Evolutionary conservation across 305 asterid species (phyloP).

Genomic region (Ilex paraguariensis): DNA sequence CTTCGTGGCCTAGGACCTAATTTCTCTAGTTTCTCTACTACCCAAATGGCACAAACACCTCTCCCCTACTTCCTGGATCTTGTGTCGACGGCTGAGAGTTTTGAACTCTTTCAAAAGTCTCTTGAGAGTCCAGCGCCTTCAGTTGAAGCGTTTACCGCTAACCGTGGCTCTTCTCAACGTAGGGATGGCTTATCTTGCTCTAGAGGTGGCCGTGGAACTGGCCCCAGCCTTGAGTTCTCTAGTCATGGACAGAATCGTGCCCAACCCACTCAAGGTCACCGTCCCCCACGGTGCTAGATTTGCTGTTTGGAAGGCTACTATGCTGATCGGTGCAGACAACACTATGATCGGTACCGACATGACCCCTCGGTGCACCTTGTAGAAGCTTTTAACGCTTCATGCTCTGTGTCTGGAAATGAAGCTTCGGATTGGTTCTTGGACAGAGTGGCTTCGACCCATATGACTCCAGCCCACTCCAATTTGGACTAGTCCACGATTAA

Average conservation of each 20-base stretch:
- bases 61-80: not conserved
- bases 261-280: not conserved
- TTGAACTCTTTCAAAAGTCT: not conserved
- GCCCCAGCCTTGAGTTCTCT: too few species aligned
- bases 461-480: conserved; percentile 10
- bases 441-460: conserved; percentile 1
- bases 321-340: too few species aligned
- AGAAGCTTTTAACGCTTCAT: not conserved
- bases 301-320: too few species aligned
- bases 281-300: not conserved
- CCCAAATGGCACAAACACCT: conserved; percentile 4
- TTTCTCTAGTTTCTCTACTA: conserved; percentile 1
- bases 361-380: too few species aligned
- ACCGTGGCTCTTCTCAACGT: not conserved
- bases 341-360: too few species aligned
- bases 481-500: too few species aligned
- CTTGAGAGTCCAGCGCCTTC: not conserved
- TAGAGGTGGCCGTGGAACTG: not conserved
- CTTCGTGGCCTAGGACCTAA: conserved; percentile 7
- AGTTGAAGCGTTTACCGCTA: not conserved
- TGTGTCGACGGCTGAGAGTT: conserved; percentile 3
- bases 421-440: not conserved
- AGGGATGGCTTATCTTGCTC: not conserved
- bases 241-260: not conserved
- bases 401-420: not conserved